Evolutionary conservation across 2,329 filamentous ascomycete species (phyloP).

Genomic region (Alternaria rosae): DNA sequence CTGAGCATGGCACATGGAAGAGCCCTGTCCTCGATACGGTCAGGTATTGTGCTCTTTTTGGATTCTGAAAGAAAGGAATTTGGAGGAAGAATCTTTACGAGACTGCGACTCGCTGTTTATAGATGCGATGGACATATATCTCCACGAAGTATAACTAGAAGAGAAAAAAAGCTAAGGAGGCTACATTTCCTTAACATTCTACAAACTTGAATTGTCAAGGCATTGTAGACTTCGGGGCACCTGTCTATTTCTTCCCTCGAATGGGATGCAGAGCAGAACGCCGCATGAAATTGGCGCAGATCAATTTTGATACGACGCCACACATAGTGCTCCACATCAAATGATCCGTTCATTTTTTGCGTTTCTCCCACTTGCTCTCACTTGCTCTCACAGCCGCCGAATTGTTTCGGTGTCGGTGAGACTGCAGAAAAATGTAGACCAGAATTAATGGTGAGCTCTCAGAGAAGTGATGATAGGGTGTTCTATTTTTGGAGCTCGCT

Average conservation of each 20-base stretch:
- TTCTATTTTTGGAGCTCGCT: not conserved
- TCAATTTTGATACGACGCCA: not conserved
- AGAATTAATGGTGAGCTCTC: not conserved
- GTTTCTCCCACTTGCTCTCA: not conserved
- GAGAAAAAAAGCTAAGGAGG: no score
- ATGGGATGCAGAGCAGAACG: no score
- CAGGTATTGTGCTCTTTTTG: no score
- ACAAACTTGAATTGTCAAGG: no score
- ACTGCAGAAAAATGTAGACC: not conserved
- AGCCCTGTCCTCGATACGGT: not conserved
- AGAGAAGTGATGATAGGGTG: not conserved
- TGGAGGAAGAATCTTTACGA: not conserved
- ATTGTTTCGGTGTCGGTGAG: not conserved
- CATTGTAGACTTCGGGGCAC: no score
- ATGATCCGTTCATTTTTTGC: not conserved
- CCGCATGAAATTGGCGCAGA: not conserved
- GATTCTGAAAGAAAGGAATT: not conserved
- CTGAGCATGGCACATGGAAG: not conserved
- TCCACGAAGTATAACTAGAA: no score
- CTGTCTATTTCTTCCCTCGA: no score
- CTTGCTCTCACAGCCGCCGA: not conserved
- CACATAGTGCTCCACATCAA: not conserved
- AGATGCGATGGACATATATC: not conserved
- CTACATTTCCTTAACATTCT: no score
- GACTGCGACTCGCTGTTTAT: not conserved